Evolutionary conservation across 345 rosid species (phyloP), one percentile per base, ranked within the genome.

Genomic region (Raphanus raphanistrum): DNA sequence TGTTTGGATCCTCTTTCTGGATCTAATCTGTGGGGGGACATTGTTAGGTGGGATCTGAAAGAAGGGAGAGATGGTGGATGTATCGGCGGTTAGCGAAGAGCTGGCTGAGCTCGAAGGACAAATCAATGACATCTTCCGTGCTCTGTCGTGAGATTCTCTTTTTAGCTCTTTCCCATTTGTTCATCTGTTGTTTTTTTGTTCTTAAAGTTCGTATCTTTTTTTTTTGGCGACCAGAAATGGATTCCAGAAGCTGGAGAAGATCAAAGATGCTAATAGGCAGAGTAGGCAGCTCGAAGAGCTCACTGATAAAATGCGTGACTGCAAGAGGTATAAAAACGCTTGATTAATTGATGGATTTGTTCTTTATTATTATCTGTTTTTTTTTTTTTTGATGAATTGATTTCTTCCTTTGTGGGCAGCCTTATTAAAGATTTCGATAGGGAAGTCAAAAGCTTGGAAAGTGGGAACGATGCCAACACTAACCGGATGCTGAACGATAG

Each of bases 221-320:
- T 12, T 41, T 41, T 12, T 45, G n/a, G 50, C 45, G 8, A 13
- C 2, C 55, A 48, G 98, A 76, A 92, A 90, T 86, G 98, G 97
- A 5, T 94, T 95, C 82, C 97, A 93, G 85, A 95, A 90, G 84
- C 82, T 95, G 84, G 98, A 95, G 76, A 95, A 95, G 85, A 86
- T 95, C 61, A 95, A 95, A 86, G 99, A 95, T 82, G 87, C 84
- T 33, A 95, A 72, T 76, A 86, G 99, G 77, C 94, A 91, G 79
- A 89, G 94, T 72, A 88, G 97, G 79, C 98, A 95, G 84, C 85
- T 95, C 74, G 98, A 95, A 79, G 99, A 95, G 75, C 97, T 95
- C 77, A 90, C 98, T 1, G 97, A 83, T 41, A 93, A 87, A 83
- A 95, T 95, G 98, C 90, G 92, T 17, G 99, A 92, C 21, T 95